phyloP scores from a whole-genome alignment of 371 early-diverging fungal species.

The Mucor racemosus region DNA sequence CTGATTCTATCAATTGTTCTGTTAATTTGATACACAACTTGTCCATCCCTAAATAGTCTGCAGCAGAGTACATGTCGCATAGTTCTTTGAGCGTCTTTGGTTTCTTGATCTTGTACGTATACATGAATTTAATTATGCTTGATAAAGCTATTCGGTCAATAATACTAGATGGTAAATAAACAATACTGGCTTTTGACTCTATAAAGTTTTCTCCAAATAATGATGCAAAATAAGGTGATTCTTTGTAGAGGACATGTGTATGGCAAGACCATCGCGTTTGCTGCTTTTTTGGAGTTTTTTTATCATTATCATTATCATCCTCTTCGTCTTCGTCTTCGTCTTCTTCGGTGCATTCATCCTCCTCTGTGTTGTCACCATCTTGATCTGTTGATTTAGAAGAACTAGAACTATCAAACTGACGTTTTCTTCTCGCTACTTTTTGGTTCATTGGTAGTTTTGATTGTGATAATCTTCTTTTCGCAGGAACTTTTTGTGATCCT shows the following conservation, averaged over 20 bases:
- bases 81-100: conserved; percentile 16
- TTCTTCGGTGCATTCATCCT: not conserved
- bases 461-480: conserved; percentile 23
- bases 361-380: not conserved
- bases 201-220: conserved; percentile 43
- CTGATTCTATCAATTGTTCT: conserved; percentile 15
- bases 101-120: conserved; percentile 28
- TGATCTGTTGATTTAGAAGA: not conserved
- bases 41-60: conserved; percentile 45
- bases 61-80: conserved; percentile 34
- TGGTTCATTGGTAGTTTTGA: conserved; percentile 9
- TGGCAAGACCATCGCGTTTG: conserved; percentile 36
- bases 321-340: not conserved
- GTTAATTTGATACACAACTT: conserved; percentile 22
- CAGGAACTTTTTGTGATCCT: conserved; percentile 14
- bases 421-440: conserved; percentile 10
- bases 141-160: conserved; percentile 29
- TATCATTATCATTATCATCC: not conserved
- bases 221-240: conserved; percentile 47
- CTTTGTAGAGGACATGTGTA: conserved; percentile 34
- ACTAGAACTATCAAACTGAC: conserved; percentile 1
- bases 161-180: conserved; percentile 33
- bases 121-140: conserved; percentile 38
- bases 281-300: not conserved
- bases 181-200: conserved; percentile 36